Conservation (phyloP, 257 asterid genomes). For the Coffea eugenioides region DNA sequence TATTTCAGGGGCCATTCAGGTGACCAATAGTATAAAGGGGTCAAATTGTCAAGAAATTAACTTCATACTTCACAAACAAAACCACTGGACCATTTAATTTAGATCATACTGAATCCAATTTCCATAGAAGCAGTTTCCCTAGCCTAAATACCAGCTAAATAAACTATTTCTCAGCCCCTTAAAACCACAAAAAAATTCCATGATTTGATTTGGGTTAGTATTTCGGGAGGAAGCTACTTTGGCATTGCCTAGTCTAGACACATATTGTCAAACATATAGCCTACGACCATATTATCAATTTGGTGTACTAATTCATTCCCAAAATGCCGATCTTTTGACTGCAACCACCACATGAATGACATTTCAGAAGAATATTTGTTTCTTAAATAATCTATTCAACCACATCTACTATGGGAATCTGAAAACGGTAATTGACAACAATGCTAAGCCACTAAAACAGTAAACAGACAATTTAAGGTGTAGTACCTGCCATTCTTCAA, state of each 20-base stretch:
- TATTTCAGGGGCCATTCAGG: not conserved
- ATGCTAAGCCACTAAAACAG: not conserved
- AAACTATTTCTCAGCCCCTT: not conserved
- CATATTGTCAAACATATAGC: no score
- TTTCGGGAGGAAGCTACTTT: not conserved
- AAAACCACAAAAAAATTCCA: not conserved
- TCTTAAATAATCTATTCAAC: not conserved
- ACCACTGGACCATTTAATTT: not conserved
- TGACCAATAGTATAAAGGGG: not conserved
- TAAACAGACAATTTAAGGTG: not conserved
- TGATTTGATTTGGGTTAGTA: not conserved
- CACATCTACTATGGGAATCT: not conserved
- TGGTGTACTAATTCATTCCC: not conserved
- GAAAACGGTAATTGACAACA: not conserved
- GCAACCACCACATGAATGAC: not conserved
- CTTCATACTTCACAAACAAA: not conserved
- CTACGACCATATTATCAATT: not conserved
- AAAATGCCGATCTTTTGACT: not conserved
- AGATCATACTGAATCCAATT: not conserved
- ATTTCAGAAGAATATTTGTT: not conserved
- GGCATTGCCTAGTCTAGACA: not conserved
- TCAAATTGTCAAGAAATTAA: not conserved
- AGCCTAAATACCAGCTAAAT: not conserved
- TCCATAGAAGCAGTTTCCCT: not conserved
- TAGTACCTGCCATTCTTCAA: constrained; percentile 54